These are phyloP conservation scores for Naganishia vishniacii DNA, from an alignment of 768 basidiomycete species.

Conservation along the genomic window DNA sequence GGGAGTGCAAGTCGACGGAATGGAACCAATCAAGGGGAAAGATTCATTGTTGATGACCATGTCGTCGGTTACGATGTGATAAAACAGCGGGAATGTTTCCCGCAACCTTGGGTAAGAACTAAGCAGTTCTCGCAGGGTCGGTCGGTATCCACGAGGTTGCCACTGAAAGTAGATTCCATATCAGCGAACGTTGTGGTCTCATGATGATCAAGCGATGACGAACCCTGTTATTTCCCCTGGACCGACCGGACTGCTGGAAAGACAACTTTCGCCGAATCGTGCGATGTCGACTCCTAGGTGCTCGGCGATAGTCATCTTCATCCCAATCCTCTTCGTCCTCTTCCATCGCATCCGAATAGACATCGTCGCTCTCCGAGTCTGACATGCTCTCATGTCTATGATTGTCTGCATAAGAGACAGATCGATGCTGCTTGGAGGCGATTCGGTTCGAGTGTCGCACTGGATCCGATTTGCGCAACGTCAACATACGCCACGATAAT, in stretches of 20 bases:
- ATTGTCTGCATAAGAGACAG: conserved; percentile 42
- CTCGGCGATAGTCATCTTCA: conserved; percentile 20
- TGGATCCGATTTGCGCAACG: too few species aligned
- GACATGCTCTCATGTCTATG: conserved; percentile 30
- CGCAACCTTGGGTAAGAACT: conserved; percentile 41
- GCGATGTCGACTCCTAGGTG: neutral
- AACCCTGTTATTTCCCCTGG: neutral
- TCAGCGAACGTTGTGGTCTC: neutral
- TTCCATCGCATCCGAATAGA: conserved; percentile 21
- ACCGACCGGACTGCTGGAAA: conserved; percentile 1
- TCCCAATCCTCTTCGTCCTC: conserved; percentile 46
- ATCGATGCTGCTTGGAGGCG: conserved; percentile 39
- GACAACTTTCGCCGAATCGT: conserved; percentile 3
- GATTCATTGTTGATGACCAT: conserved; percentile 47
- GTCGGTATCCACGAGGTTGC: conserved; percentile 24
- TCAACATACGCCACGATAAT: too few species aligned
- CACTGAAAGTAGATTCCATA: neutral
- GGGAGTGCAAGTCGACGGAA: conserved; percentile 41
- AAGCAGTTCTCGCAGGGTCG: conserved; percentile 41
- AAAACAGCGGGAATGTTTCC: conserved; percentile 45
- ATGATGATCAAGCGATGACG: neutral
- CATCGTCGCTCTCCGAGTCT: conserved; percentile 30
- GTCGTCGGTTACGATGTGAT: conserved; percentile 46
- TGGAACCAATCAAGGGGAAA: conserved; percentile 47
- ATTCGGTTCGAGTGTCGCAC: conserved; percentile 43